A percentile compares a stretch with the other conserved stretches of the same genome.
Conservation (phyloP, 73 alveolate species). For the Paramecium primaurelia region DNA sequence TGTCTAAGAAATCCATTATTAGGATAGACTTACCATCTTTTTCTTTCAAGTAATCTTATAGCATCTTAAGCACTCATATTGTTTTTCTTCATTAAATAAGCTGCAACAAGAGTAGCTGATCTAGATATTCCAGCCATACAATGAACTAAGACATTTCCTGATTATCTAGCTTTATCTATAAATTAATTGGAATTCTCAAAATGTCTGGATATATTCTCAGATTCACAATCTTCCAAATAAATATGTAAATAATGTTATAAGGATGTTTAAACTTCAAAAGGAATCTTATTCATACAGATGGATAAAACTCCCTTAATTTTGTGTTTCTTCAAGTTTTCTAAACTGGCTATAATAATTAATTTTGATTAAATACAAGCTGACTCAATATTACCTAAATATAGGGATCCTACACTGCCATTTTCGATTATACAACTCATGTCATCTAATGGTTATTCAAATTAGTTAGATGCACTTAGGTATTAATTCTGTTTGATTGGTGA, state of each 20-base stretch:
- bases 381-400: background rate
- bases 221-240: constrained; percentile 22
- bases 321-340: background rate
- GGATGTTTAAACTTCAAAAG: background rate
- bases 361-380: background rate
- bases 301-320: constrained; percentile 23
- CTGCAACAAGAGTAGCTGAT: constrained; percentile 70
- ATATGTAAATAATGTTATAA: background rate
- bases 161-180: background rate
- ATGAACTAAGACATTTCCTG: constrained; percentile 70
- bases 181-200: background rate
- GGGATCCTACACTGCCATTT: background rate
- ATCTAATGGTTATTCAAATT: background rate
- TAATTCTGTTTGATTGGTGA: background rate
- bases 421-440: constrained; percentile 24
- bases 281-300: constrained; percentile 28
- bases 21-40: constrained; percentile 70
- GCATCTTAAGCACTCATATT: constrained; percentile 65
- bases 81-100: constrained; percentile 70
- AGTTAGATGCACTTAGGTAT: background rate
- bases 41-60: constrained; percentile 53
- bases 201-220: constrained; percentile 10
- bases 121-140: constrained; percentile 80
- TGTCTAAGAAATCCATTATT: constrained; percentile 74
- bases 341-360: background rate